Percentiles rank a stretch among this genome's conserved stretches.
These are phyloP conservation scores for Pseudogymnoascus sp. DNA, from an alignment of 2,329 filamentous ascomycete genomes.

Conservation along the genomic window DNA sequence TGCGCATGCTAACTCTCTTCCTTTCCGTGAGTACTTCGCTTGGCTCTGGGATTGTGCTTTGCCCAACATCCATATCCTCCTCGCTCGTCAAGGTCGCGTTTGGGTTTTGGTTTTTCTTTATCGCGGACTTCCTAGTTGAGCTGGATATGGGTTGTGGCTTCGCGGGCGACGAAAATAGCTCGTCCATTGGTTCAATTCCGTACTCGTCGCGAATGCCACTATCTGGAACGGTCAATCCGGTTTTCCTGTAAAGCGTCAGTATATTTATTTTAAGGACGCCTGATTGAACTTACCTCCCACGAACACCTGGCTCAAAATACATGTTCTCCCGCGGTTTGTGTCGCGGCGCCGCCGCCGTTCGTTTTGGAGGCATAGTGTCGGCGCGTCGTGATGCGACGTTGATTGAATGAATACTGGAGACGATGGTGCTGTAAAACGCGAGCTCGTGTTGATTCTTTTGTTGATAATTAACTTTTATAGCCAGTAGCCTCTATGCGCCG, in stretches of 20 bases:
- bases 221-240: slow-evolving; percentile 73
- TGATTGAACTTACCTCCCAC: slow-evolving; percentile 36
- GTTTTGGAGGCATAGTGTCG: slow-evolving; percentile 1
- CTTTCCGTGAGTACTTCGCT: slow-evolving; percentile 35
- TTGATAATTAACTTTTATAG: neutral
- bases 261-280: slow-evolving; percentile 2
- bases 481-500: neutral
- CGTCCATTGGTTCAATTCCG: slow-evolving; percentile 81
- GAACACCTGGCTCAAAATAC: slow-evolving; percentile 41
- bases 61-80: slow-evolving; percentile 54
- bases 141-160: slow-evolving; percentile 39
- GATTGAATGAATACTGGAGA: neutral
- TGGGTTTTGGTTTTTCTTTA: slow-evolving; percentile 24
- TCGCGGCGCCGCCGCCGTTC: slow-evolving; percentile 15
- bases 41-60: slow-evolving; percentile 46
- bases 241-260: slow-evolving; percentile 56
- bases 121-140: neutral
- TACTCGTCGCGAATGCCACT: slow-evolving; percentile 77
- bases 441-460: neutral
- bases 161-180: slow-evolving; percentile 80
- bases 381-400: slow-evolving; percentile 1
- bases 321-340: slow-evolving; percentile 33
- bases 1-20: slow-evolving; percentile 19
- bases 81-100: slow-evolving; percentile 42
- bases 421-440: neutral